Evolutionary conservation across 2,329 filamentous ascomycete genomes (phyloP).

Genomic region (Colletotrichum nymphaeae): DNA sequence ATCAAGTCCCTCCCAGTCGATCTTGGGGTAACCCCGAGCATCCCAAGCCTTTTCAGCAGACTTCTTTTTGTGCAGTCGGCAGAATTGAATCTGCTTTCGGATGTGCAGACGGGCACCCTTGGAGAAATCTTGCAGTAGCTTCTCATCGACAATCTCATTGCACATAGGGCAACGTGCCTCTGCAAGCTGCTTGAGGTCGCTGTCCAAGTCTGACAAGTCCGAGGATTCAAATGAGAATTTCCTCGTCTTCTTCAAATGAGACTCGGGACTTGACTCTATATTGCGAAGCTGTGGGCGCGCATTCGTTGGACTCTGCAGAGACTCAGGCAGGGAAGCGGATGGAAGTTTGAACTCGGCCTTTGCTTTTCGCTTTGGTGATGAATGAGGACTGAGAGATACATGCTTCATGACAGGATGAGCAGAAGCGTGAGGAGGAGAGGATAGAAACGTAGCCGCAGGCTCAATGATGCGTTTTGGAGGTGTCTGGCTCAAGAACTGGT

Average conservation of each 20-base stretch:
- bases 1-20: conserved; percentile 75
- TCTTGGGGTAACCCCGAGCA: conserved; percentile 72
- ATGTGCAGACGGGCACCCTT: conserved; percentile 63
- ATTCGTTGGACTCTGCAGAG: conserved; percentile 8
- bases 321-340: conserved; percentile 4
- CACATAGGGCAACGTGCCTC: conserved; percentile 72
- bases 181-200: conserved; percentile 32
- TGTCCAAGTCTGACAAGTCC: conserved; percentile 21
- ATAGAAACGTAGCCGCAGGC: not conserved
- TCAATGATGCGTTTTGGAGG: conserved; percentile 11
- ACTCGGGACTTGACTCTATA: not conserved
- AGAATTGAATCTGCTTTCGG: conserved; percentile 71
- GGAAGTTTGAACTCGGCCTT: conserved; percentile 12
- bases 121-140: conserved; percentile 64
- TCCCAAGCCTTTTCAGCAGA: conserved; percentile 62
- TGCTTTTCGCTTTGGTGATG: not conserved
- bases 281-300: not conserved
- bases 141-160: conserved; percentile 65
- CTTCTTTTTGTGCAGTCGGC: conserved; percentile 68
- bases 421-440: conserved; percentile 12
- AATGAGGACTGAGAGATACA: conserved; percentile 24
- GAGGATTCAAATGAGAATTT: conserved; percentile 18
- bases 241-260: not conserved
- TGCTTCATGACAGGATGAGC: not conserved
- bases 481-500: conserved; percentile 6